Conservation (phyloP, 225 moss, liverwort and hornwort species). For the Pseudoscleropodium purum region DNA sequence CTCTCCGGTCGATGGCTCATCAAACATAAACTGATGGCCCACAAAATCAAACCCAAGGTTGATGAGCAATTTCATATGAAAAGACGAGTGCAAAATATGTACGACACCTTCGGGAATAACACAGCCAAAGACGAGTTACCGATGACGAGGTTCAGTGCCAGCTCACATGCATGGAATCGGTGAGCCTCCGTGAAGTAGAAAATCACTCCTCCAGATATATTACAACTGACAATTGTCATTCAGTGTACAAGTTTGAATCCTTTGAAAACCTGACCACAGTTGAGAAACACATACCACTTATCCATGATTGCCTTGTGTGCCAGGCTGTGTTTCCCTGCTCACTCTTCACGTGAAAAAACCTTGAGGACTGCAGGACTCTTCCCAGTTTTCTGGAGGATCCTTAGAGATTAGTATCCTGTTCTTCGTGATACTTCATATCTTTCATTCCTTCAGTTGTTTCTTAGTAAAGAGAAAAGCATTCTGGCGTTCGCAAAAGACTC, state of each 20-base stretch:
- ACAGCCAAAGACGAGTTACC: background rate
- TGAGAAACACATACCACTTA: background rate
- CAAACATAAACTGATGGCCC: background rate
- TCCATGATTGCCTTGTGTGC: background rate
- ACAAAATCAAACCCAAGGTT: background rate
- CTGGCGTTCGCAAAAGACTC: background rate
- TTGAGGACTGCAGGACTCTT: background rate
- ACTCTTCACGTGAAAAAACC: background rate
- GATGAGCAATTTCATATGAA: background rate
- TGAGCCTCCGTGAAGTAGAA: background rate
- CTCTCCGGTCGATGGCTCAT: background rate
- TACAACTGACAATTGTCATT: conserved; percentile 10
- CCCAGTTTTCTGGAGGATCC: background rate
- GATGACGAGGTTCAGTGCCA: background rate
- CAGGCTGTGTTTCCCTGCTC: background rate
- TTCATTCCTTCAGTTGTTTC: background rate
- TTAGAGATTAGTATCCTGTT: conserved; percentile 9
- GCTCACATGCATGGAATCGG: background rate
- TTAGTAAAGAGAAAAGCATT: background rate
- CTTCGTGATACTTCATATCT: conserved; percentile 11
- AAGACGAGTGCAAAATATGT: background rate
- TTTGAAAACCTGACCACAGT: background rate
- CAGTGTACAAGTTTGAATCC: background rate
- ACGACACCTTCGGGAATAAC: background rate
- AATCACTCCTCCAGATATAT: background rate